Percentiles rank a stretch among this genome's conserved stretches.
Conservation (phyloP, 2,329 filamentous ascomycete genomes). For the Colletotrichum gigasporum region DNA sequence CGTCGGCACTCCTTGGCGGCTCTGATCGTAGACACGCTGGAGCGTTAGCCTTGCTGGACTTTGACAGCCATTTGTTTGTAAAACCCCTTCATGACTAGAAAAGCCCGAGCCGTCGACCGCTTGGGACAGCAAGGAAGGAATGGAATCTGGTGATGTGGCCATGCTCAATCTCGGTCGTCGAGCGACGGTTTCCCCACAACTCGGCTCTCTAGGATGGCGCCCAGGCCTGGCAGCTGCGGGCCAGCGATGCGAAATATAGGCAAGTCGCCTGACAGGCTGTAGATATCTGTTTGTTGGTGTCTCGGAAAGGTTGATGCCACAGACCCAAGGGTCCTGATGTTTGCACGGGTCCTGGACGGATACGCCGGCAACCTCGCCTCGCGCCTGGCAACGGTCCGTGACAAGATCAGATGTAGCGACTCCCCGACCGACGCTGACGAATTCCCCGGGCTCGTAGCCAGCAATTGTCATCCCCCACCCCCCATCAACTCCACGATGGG, state of each 20-base stretch:
- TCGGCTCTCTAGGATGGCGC: too few relatives aligned
- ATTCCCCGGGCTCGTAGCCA: too few relatives aligned
- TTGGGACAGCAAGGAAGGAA: conserved; percentile 29
- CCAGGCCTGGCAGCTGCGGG: background rate
- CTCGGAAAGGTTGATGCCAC: conserved; percentile 27
- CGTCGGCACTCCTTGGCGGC: conserved; percentile 59
- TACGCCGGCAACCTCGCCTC: background rate
- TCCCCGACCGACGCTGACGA: background rate
- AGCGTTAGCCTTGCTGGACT: conserved; percentile 72
- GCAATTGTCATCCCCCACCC: too few relatives aligned
- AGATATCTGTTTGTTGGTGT: conserved; percentile 35
- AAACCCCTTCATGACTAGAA: conserved; percentile 38
- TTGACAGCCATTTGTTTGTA: conserved; percentile 46
- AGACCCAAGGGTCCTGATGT: conserved; percentile 9
- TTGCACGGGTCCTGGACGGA: conserved; percentile 6
- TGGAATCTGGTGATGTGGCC: conserved; percentile 2
- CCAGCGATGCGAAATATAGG: background rate
- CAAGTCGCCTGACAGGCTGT: background rate
- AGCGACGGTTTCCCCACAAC: too few relatives aligned
- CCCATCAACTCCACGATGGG: background rate
- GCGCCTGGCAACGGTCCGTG: conserved; percentile 11
- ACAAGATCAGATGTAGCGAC: background rate
- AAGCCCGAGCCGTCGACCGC: conserved; percentile 23
- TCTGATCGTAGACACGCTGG: conserved; percentile 70
- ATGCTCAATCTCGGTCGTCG: background rate